Percentiles rank a stretch among this genome's conserved stretches.
Conservation (phyloP, 2,329 filamentous ascomycete species). For the Clarireedia monteithiana region DNA sequence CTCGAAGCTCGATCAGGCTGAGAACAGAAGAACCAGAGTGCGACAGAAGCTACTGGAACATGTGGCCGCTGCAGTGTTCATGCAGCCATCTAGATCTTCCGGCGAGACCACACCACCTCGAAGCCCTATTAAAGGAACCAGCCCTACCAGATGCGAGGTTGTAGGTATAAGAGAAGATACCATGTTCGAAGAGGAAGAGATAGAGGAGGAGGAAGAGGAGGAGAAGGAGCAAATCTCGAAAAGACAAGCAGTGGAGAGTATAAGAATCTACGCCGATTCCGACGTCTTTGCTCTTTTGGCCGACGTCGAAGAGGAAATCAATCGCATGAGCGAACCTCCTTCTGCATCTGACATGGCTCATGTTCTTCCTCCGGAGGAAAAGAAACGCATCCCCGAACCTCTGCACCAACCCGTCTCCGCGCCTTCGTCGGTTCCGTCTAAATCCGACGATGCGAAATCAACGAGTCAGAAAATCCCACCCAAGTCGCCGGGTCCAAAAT, state of each 20-base stretch:
- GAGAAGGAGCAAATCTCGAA: slow-evolving; percentile 2
- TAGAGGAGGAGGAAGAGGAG: not conserved
- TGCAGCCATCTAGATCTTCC: slow-evolving; percentile 24
- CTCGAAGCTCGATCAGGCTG: slow-evolving; percentile 69
- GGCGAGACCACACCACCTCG: slow-evolving; percentile 21
- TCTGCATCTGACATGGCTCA: not conserved
- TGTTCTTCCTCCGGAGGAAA: not conserved
- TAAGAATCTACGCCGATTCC: slow-evolving; percentile 59
- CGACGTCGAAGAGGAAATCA: slow-evolving; percentile 57
- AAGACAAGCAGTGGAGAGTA: slow-evolving; percentile 50
- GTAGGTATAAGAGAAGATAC: not conserved
- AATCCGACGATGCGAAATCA: not conserved
- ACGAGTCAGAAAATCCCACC: not conserved
- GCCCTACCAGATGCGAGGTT: not conserved
- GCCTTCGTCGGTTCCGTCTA: not conserved
- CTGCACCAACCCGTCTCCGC: not conserved
- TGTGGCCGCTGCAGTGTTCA: slow-evolving; percentile 61
- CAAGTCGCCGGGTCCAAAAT: not conserved
- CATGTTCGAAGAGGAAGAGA: not conserved
- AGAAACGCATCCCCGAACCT: not conserved
- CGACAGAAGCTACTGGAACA: slow-evolving; percentile 77
- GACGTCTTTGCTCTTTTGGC: slow-evolving; percentile 59
- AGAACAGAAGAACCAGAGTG: slow-evolving; percentile 67
- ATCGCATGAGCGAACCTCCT: slow-evolving; percentile 27
- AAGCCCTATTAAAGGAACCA: slow-evolving; percentile 36